These are phyloP conservation scores for Umbellularia californica DNA, from an alignment of 164 flowering plant species.

Conservation along the genomic window DNA sequence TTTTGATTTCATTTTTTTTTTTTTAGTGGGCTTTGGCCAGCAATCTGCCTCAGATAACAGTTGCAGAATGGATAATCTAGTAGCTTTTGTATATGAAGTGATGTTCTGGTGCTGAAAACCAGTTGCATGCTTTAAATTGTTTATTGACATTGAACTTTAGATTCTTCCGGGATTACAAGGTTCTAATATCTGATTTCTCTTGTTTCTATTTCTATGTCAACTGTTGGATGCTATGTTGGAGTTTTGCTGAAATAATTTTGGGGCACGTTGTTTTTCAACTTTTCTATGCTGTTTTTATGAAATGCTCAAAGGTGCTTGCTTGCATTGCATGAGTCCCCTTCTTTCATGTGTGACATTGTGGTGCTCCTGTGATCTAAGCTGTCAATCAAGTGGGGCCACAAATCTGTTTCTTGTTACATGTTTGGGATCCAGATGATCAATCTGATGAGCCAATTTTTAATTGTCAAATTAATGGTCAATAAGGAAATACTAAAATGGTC, in stretches of 20 bases:
- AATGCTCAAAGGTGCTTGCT: no score
- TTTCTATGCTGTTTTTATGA: no score
- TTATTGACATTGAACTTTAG: neutral
- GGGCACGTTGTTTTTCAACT: neutral
- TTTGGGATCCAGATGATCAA: no score
- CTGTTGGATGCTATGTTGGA: neutral
- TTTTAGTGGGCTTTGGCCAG: neutral
- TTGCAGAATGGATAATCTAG: neutral
- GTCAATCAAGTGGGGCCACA: no score
- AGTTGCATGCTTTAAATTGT: no score
- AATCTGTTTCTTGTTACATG: no score
- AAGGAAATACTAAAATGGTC: no score
- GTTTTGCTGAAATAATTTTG: neutral
- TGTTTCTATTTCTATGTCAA: neutral
- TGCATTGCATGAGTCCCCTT: no score
- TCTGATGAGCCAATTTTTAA: no score
- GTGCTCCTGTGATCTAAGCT: no score
- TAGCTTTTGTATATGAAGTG: neutral
- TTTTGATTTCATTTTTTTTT: slow-evolving; percentile 5
- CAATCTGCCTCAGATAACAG: neutral
- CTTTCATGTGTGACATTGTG: no score
- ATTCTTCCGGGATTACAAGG: neutral
- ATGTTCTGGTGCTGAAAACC: neutral
- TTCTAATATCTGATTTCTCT: neutral
- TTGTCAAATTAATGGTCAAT: no score